These are phyloP conservation scores for Solanum commersonii DNA, from an alignment of 257 asterid genomes.

Conservation along the genomic window DNA sequence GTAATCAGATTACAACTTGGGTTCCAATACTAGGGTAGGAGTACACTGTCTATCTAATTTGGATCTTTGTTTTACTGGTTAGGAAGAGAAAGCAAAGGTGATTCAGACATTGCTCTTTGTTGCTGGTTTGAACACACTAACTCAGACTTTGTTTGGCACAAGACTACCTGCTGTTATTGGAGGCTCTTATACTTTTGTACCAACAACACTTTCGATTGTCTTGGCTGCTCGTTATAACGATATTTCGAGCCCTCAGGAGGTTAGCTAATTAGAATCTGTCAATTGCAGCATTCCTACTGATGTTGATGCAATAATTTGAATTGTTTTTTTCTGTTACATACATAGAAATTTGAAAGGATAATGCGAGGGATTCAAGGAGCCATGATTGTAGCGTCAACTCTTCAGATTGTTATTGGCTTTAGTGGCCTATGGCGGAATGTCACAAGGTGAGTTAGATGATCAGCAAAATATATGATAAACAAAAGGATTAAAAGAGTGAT, in stretches of 20 bases:
- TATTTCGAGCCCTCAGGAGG: conserved; percentile 57
- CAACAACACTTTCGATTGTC: conserved; percentile 78
- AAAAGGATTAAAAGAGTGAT: background rate
- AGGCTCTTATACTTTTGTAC: conserved; percentile 73
- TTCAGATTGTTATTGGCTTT: conserved; percentile 81
- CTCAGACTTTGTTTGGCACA: conserved; percentile 76
- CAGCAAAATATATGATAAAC: background rate
- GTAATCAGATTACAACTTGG: background rate
- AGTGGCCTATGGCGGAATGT: conserved; percentile 94
- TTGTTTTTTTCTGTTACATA: background rate
- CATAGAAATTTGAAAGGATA: conserved; percentile 59
- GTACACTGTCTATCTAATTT: background rate
- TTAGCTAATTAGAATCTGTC: conserved; percentile 1
- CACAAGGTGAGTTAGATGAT: conserved; percentile 31
- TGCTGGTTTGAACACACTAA: conserved; percentile 75
- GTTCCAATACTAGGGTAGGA: background rate
- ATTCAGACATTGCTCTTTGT: conserved; percentile 92
- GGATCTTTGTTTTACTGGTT: background rate
- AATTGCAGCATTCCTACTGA: background rate
- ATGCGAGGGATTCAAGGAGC: conserved; percentile 94
- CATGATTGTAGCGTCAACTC: conserved; percentile 78
- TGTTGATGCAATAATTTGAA: background rate
- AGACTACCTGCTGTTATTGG: conserved; percentile 83
- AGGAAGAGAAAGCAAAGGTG: conserved; percentile 81
- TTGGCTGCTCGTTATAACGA: conserved; percentile 62